phyloP scores from a whole-genome alignment of 805 yeast species.

The Blastobotrys muscicola region DNA sequence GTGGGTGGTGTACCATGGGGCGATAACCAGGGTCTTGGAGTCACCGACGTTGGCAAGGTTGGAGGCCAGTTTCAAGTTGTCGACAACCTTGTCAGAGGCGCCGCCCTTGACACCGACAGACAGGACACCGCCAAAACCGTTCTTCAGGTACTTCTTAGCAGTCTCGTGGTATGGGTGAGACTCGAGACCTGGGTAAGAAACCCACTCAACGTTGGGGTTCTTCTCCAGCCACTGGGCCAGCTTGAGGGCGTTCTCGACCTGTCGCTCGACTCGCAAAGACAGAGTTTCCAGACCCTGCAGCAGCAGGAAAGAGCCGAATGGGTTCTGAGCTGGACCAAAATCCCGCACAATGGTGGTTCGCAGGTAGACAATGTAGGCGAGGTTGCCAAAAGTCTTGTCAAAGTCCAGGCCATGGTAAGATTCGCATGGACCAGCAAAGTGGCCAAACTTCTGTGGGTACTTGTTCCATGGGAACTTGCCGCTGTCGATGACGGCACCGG shows the following conservation, averaged over 20 bases:
- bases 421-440: constrained; percentile 81
- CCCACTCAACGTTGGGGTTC: constrained; percentile 68
- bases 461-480: constrained; percentile 90
- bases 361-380: constrained; percentile 69
- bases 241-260: constrained; percentile 68
- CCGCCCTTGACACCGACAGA: constrained; percentile 87
- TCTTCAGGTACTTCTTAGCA: constrained; percentile 71
- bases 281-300: constrained; percentile 92
- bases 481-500: constrained; percentile 81
- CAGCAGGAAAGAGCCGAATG: constrained; percentile 78
- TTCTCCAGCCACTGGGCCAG: constrained; percentile 70
- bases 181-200: constrained; percentile 83
- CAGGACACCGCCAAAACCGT: constrained; percentile 80
- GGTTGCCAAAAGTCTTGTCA: constrained; percentile 71
- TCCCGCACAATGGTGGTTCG: constrained; percentile 86
- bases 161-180: constrained; percentile 68
- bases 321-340: constrained; percentile 81
- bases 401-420: constrained; percentile 87
- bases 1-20: constrained; percentile 95
- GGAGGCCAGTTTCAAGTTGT: constrained; percentile 72
- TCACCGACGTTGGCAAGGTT: constrained; percentile 97
- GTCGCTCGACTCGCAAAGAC: constrained; percentile 90
- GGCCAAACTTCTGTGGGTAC: constrained; percentile 83
- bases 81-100: constrained; percentile 78
- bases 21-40: constrained; percentile 87